Conservation (phyloP, 306 rosid genomes). For the Heteromeles arbutifolia region DNA sequence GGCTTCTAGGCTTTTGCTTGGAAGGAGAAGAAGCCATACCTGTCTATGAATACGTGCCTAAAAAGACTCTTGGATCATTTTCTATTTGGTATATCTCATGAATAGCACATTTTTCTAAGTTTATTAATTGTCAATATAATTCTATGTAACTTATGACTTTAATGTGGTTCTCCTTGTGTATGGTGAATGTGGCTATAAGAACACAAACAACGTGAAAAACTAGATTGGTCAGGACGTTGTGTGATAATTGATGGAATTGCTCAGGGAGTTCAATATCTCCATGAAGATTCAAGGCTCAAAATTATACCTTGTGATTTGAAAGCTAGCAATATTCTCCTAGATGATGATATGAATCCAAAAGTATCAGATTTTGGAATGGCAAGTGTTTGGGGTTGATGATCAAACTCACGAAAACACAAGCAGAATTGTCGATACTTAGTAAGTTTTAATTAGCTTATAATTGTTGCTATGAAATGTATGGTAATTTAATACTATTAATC, state of each 20-base stretch:
- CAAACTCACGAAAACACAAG: slow-evolving; percentile 24
- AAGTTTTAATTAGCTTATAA: slow-evolving; percentile 21
- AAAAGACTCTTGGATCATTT: slow-evolving; percentile 51
- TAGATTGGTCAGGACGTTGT: slow-evolving; percentile 35
- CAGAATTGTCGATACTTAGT: slow-evolving; percentile 42
- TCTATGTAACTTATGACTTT: neutral
- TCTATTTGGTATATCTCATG: slow-evolving; percentile 32
- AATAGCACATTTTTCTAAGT: neutral
- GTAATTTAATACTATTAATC: no score
- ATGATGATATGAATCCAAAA: slow-evolving; percentile 30
- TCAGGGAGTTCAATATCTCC: slow-evolving; percentile 39
- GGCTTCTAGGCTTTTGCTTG: slow-evolving; percentile 50
- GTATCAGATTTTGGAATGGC: slow-evolving; percentile 50
- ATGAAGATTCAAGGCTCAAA: slow-evolving; percentile 40
- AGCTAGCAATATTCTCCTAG: slow-evolving; percentile 34
- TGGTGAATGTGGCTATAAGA: slow-evolving; percentile 8
- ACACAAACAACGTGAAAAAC: neutral
- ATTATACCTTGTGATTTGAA: slow-evolving; percentile 43
- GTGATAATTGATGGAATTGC: slow-evolving; percentile 36
- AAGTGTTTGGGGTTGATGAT: slow-evolving; percentile 3
- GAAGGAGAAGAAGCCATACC: slow-evolving; percentile 47
- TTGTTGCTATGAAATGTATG: no score
- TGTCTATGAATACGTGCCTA: slow-evolving; percentile 50
- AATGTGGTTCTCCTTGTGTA: neutral
- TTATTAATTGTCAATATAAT: neutral